Evolutionary conservation across 169 alveolate species (phyloP).

Genomic region (Cryptosporidium sp.): DNA sequence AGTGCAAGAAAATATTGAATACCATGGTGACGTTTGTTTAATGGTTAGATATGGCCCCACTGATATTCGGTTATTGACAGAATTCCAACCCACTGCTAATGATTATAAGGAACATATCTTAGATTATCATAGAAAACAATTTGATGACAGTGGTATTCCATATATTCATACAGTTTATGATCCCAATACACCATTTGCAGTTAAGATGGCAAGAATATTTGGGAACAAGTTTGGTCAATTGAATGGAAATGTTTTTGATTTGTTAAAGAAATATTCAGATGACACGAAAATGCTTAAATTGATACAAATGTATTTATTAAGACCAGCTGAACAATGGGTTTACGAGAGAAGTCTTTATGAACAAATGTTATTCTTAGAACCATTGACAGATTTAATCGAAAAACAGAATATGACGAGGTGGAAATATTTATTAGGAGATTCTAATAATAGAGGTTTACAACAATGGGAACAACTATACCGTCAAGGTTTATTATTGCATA

Average conservation of each 20-base stretch:
- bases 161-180: constrained; percentile 71
- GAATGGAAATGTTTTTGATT: constrained; percentile 58
- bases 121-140: constrained; percentile 73
- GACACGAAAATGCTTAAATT: constrained; percentile 62
- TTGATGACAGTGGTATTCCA: constrained; percentile 75
- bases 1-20: constrained; percentile 72
- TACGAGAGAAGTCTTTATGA: constrained; percentile 68
- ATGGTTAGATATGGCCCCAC: constrained; percentile 73
- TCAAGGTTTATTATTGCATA: constrained; percentile 63
- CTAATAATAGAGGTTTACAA: constrained; percentile 52
- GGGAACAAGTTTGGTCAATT: constrained; percentile 52
- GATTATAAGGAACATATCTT: constrained; percentile 72
- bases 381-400: constrained; percentile 65
- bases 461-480: constrained; percentile 74
- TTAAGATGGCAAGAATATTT: constrained; percentile 62
- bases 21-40: constrained; percentile 68
- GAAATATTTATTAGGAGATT: constrained; percentile 71
- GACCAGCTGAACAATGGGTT: constrained; percentile 76
- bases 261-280: constrained; percentile 41
- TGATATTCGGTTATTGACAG: constrained; percentile 66
- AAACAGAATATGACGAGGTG: constrained; percentile 72
- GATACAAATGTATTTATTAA: constrained; percentile 63
- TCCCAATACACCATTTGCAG: constrained; percentile 67
- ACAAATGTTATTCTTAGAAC: constrained; percentile 63
- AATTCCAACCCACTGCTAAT: constrained; percentile 73